Conservation (phyloP, 805 yeast species). For the Yarrowia divulgata region DNA sequence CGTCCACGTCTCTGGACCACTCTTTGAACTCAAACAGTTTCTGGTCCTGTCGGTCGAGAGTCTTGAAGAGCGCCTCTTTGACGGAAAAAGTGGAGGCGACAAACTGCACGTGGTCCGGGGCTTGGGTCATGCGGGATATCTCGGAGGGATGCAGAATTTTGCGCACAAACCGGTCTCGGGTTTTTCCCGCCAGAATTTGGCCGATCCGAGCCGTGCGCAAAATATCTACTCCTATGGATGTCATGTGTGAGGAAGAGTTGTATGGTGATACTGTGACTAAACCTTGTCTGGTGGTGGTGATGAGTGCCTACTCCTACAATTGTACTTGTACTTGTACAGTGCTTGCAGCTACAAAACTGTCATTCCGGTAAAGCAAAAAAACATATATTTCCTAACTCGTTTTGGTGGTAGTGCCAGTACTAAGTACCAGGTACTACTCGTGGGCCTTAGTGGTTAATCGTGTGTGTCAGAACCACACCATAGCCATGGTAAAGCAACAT, state of each 20-base stretch:
- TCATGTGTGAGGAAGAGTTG: constrained; percentile 17
- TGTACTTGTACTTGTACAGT: no score
- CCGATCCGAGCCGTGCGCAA: constrained; percentile 28
- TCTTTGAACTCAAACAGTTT: constrained; percentile 58
- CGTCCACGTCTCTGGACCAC: constrained; percentile 60
- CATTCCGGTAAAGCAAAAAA: no score
- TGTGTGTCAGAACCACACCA: no score
- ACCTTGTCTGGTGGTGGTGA: background rate
- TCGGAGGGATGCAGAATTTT: constrained; percentile 57
- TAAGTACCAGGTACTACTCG: no score
- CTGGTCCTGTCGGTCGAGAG: constrained; percentile 60
- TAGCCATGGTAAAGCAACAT: background rate
- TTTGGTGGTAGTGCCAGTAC: no score
- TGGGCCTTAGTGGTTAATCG: no score
- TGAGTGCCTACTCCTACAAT: no score
- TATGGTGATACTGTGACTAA: background rate
- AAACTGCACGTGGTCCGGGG: constrained; percentile 16
- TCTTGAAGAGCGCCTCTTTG: constrained; percentile 74
- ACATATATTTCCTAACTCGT: no score
- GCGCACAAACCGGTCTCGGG: constrained; percentile 51
- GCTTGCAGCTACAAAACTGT: no score
- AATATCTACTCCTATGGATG: constrained; percentile 34
- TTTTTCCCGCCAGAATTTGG: constrained; percentile 13
- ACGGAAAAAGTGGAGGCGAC: constrained; percentile 70
- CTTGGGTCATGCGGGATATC: constrained; percentile 43